Evolutionary conservation across 129 eudicot species (phyloP), one percentile per base, ranked within the genome.

Genomic region (carrot (Daucus carota)): DNA sequence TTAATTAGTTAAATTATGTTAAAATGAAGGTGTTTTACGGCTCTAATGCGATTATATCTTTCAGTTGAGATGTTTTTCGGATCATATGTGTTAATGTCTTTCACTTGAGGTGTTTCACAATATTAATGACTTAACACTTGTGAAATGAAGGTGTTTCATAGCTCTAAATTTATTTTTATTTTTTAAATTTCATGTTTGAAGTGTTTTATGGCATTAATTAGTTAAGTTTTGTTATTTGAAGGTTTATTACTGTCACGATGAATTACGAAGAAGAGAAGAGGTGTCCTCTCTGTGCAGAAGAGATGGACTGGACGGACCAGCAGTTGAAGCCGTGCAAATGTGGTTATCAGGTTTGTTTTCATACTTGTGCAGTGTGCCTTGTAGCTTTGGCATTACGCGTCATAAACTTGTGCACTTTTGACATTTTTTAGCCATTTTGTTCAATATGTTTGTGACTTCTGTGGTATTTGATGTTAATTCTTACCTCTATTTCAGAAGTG

Each of bases 251-350:
- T 74, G 88, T 75, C 77, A 80, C 33, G 57, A 88, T 85, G 97
- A 91, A 81, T 70, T 76, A 76, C 62, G 94, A 86, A 78, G 97
- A 82, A 77, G 97, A 91, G 86, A 91, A 86, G 78, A 88, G 85
- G 80, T 91, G 97, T 72, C 97, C 97, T 50, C 83, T 91, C 46
- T 91, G 97, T 75, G 94, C 92, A 26, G 94, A 91, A 80, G 94
- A 91, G 81, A 91, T 88, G 97, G 97, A 91, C 71, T 88, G 97
- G 97, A 91, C 97, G 66, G 97, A 91, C 78, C 94, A 91, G 81
- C 97, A 88, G 62, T 83, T 91, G 79, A 88, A 83, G 84, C 97
- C 94, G 32, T 91, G 97, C 82, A 82, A 85, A 85, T 91, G 94
- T 76, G 97, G 97, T 59, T 91, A 91, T 80, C 90, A 91, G 92